These are phyloP conservation scores for Digitaria exilis DNA, from an alignment of 202 grass and related monocot species.

Conservation along the genomic window DNA sequence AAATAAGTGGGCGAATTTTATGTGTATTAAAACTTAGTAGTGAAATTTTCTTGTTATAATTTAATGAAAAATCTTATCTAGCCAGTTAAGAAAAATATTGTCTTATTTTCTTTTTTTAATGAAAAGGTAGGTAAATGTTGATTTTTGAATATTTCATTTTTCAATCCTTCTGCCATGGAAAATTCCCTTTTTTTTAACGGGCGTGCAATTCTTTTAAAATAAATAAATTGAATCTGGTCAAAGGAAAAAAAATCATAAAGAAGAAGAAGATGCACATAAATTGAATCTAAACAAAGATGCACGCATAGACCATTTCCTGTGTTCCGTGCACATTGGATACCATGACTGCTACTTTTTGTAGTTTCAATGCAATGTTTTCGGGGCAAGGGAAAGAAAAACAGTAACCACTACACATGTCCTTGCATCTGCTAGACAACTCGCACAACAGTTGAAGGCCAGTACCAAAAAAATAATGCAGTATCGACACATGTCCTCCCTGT, in stretches of 20 bases:
- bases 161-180: neutral
- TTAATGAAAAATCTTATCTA: no score
- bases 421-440: neutral
- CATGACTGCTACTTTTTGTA: constrained; percentile 3
- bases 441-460: neutral
- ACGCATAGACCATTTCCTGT: neutral
- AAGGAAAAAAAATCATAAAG: neutral
- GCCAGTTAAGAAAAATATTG: no score
- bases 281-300: no score
- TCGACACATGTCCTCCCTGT: neutral
- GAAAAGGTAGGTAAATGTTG: no score
- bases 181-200: no score
- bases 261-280: neutral
- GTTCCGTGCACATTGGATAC: neutral
- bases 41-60: neutral
- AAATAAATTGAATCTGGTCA: no score
- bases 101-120: no score
- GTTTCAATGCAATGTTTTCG: constrained; percentile 5
- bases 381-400: neutral
- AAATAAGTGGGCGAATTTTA: neutral
- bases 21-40: no score
- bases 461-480: no score
- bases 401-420: neutral
- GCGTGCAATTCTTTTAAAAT: no score
- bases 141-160: neutral